Conservation (phyloP, 495 filamentous ascomycete species). For the Tetracladium setigerum region DNA sequence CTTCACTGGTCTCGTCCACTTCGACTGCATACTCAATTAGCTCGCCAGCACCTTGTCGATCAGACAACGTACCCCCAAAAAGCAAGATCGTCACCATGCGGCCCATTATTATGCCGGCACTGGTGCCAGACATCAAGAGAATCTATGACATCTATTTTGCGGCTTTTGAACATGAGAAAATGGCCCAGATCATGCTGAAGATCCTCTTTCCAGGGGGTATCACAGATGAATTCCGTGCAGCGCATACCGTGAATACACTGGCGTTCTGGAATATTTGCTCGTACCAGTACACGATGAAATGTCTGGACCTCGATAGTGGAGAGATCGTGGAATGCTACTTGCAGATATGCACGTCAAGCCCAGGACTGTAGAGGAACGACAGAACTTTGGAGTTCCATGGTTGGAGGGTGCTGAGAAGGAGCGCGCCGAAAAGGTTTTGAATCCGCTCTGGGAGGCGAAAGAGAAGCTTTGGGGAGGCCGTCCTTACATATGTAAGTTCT, state of each 20-base stretch:
- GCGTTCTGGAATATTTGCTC: constrained; percentile 26
- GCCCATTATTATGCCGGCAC: constrained; percentile 30
- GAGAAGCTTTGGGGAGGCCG: constrained; percentile 24
- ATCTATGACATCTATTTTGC: constrained; percentile 35
- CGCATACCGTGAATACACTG: constrained; percentile 25
- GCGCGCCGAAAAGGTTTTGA: constrained; percentile 21
- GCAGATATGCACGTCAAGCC: constrained; percentile 24
- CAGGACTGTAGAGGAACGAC: constrained; percentile 17
- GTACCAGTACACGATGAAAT: constrained; percentile 31
- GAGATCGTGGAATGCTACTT: constrained; percentile 29
- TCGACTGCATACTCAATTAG: no score
- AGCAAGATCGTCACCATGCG: constrained; percentile 21
- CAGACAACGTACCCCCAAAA: not conserved
- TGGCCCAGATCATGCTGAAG: constrained; percentile 26
- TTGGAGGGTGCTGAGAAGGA: constrained; percentile 25
- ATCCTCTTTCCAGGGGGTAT: constrained; percentile 28
- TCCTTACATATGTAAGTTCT: constrained; percentile 24
- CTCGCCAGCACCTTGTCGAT: no score
- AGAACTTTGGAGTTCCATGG: constrained; percentile 24
- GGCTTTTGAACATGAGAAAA: constrained; percentile 26
- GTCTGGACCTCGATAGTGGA: constrained; percentile 26
- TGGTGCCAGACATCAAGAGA: constrained; percentile 31
- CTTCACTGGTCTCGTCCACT: no score
- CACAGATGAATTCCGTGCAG: constrained; percentile 25
- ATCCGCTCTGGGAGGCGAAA: constrained; percentile 24